These are phyloP conservation scores for Hygrophoropsis aurantiaca DNA, from an alignment of 768 basidiomycete genomes.

Conservation along the genomic window DNA sequence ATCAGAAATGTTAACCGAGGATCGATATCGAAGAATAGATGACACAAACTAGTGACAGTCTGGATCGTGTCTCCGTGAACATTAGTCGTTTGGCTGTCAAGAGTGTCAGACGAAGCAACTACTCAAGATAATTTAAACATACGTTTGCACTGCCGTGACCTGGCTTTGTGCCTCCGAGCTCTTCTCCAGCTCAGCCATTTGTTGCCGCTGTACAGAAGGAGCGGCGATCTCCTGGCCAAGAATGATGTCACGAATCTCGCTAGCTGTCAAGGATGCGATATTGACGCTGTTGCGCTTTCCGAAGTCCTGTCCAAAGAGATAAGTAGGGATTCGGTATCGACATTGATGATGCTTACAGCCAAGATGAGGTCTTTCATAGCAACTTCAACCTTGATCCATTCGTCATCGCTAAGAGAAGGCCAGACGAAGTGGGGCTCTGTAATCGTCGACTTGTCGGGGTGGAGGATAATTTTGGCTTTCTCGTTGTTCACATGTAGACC, in stretches of 20 bases:
- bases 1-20: constrained; percentile 7
- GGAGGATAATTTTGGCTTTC: constrained; percentile 97
- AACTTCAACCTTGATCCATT: constrained; percentile 99
- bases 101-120: constrained; percentile 8
- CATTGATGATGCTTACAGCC: constrained; percentile 47
- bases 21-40: neutral
- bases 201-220: constrained; percentile 93
- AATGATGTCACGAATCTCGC: constrained; percentile 97
- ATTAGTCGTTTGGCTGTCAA: constrained; percentile 84
- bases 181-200: constrained; percentile 99
- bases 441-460: constrained; percentile 95
- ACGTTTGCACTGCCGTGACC: constrained; percentile 94
- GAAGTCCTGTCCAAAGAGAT: constrained; percentile 69
- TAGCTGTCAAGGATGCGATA: constrained; percentile 93
- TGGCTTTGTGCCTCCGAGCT: constrained; percentile 91
- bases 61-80: constrained; percentile 96
- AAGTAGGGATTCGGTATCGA: constrained; percentile 7
- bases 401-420: constrained; percentile 90
- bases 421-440: constrained; percentile 98
- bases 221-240: constrained; percentile 98
- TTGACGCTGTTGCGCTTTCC: constrained; percentile 99
- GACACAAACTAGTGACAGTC: constrained; percentile 79
- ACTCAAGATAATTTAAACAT: constrained; percentile 20
- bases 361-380: constrained; percentile 97
- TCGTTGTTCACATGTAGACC: constrained; percentile 99